These are phyloP conservation scores for Hanseniaspora guilliermondii DNA, from an alignment of 805 yeast genomes.

Conservation along the genomic window DNA sequence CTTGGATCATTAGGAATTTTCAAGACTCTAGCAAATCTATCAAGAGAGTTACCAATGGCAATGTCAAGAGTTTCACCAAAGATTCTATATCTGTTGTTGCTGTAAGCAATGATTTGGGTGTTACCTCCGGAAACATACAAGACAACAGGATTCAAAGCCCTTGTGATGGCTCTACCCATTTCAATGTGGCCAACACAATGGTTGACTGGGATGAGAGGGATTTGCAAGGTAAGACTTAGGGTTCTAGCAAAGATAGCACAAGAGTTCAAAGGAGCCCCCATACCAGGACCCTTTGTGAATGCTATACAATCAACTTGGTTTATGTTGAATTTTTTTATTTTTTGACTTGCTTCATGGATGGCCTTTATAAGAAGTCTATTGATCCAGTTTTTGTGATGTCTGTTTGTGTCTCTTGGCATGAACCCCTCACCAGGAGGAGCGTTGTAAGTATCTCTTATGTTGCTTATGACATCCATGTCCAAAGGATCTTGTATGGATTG, in stretches of 20 bases:
- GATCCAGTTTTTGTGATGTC: slow-evolving; percentile 93
- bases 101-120: slow-evolving; percentile 94
- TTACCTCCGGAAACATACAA: slow-evolving; percentile 96
- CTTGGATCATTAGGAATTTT: slow-evolving; percentile 85
- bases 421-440: slow-evolving; percentile 99
- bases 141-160: slow-evolving; percentile 95
- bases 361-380: slow-evolving; percentile 62
- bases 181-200: slow-evolving; percentile 98
- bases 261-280: slow-evolving; percentile 96
- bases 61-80: slow-evolving; percentile 98
- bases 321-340: slow-evolving; percentile 24
- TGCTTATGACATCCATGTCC: slow-evolving; percentile 62
- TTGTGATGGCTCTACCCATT: slow-evolving; percentile 97
- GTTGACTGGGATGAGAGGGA: slow-evolving; percentile 87
- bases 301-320: slow-evolving; percentile 64
- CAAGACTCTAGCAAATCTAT: slow-evolving; percentile 85
- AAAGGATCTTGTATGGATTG: slow-evolving; percentile 31
- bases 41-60: slow-evolving; percentile 94
- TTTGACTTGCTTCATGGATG: slow-evolving; percentile 45
- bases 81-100: slow-evolving; percentile 85
- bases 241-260: slow-evolving; percentile 90
- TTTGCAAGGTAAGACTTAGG: slow-evolving; percentile 59
- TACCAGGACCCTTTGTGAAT: slow-evolving; percentile 97
- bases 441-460: slow-evolving; percentile 84
- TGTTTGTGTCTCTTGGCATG: slow-evolving; percentile 88